These are phyloP conservation scores for Apodospora peruviana DNA, from an alignment of 495 filamentous ascomycete genomes.

Conservation along the genomic window DNA sequence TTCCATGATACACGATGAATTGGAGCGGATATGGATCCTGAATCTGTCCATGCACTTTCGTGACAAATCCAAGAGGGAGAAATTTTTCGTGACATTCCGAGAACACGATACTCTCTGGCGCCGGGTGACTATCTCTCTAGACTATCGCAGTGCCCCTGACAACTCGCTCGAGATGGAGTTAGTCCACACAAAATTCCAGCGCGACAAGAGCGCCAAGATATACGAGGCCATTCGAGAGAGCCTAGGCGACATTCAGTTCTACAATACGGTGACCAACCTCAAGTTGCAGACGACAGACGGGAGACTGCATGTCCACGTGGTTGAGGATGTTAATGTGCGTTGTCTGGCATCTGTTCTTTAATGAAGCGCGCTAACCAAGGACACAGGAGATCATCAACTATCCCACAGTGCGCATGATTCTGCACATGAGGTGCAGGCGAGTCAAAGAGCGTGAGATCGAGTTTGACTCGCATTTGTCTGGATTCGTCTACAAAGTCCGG, in stretches of 20 bases:
- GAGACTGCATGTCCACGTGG: conserved; percentile 91
- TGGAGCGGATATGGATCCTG: conserved; percentile 88
- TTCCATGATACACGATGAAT: conserved; percentile 66
- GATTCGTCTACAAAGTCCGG: conserved; percentile 93
- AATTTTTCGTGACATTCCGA: conserved; percentile 96
- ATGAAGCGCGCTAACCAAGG: conserved; percentile 6
- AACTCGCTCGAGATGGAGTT: conserved; percentile 86
- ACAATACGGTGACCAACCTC: conserved; percentile 90
- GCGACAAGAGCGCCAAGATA: conserved; percentile 90
- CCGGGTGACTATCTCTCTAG: conserved; percentile 86
- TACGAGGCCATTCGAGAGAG: conserved; percentile 95
- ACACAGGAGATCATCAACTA: conserved; percentile 78
- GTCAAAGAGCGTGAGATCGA: conserved; percentile 68
- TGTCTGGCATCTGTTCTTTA: not conserved
- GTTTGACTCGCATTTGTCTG: conserved; percentile 90
- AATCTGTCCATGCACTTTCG: conserved; percentile 99
- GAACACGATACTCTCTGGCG: conserved; percentile 71
- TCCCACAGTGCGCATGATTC: conserved; percentile 66
- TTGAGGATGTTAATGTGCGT: conserved; percentile 81
- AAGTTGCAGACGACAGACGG: conserved; percentile 89
- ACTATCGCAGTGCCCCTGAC: conserved; percentile 76
- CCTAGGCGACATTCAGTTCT: conserved; percentile 87
- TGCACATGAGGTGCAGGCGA: conserved; percentile 64
- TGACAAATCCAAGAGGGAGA: conserved; percentile 89
- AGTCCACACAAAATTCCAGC: conserved; percentile 70